phyloP scores from a whole-genome alignment of 768 basidiomycete genomes.

The Mycena galopus region DNA sequence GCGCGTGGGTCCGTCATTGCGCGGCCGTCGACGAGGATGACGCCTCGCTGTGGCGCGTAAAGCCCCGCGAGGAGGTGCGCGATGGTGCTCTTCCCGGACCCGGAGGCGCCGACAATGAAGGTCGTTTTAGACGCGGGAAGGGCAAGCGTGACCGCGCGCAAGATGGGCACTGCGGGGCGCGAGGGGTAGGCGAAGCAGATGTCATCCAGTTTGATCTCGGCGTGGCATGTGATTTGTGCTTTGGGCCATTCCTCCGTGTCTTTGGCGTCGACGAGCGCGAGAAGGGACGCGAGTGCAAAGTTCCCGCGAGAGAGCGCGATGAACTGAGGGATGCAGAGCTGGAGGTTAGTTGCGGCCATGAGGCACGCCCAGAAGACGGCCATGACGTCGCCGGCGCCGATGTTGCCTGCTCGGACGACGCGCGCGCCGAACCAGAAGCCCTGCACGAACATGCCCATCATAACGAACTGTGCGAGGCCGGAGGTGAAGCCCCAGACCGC shows the following conservation, averaged over 20 bases:
- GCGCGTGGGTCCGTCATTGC: conserved; percentile 84
- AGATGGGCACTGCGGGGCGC: conserved; percentile 74
- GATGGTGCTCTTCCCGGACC: conserved; percentile 94
- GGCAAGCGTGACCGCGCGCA: conserved; percentile 75
- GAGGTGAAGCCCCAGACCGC: conserved; percentile 82
- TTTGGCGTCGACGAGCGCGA: conserved; percentile 67
- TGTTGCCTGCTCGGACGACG: conserved; percentile 83
- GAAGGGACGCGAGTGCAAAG: conserved; percentile 77
- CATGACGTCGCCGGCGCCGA: conserved; percentile 85
- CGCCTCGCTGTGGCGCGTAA: conserved; percentile 76
- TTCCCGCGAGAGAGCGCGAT: conserved; percentile 88
- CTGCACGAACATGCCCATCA: conserved; percentile 95
- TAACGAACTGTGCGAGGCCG: conserved; percentile 81
- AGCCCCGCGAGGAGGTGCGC: conserved; percentile 85
- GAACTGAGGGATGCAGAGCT: conserved; percentile 87
- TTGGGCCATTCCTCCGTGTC: conserved; percentile 49
- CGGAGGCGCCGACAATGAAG: conserved; percentile 92
- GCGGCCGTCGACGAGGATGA: conserved; percentile 85
- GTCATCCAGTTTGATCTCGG: conserved; percentile 81
- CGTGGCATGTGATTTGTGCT: conserved; percentile 58
- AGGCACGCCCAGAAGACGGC: conserved; percentile 99
- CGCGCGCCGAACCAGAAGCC: conserved; percentile 97
- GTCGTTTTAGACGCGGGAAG: conserved; percentile 85
- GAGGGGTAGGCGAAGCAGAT: conserved; percentile 90
- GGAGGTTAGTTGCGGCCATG: conserved; percentile 89